Conservation (phyloP, 345 rosid species). For the Eucalyptus guilfoylei region DNA sequence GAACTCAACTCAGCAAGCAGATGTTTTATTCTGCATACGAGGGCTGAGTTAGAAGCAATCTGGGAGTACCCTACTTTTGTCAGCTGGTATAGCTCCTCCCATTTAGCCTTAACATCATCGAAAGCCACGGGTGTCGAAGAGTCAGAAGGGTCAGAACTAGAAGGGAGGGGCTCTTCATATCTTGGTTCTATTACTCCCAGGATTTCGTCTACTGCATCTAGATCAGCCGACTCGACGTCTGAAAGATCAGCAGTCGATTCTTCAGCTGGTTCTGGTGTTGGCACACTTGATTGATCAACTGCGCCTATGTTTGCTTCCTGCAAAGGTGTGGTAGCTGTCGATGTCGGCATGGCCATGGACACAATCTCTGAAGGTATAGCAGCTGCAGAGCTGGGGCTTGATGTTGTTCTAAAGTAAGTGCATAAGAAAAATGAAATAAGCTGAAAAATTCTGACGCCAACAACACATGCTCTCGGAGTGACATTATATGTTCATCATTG, state of each 20-base stretch:
- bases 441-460: not conserved
- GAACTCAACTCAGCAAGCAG: not conserved
- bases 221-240: not conserved
- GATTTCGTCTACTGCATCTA: not conserved
- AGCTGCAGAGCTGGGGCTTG: conserved; percentile 32
- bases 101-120: not conserved
- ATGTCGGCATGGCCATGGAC: not conserved
- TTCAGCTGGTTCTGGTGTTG: not conserved
- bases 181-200: not conserved
- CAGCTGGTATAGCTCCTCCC: not conserved
- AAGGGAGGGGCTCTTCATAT: not conserved
- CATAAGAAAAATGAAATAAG: not conserved
- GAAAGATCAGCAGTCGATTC: not conserved
- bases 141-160: not conserved
- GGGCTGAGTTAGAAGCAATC: not conserved
- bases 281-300: not conserved
- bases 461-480: not conserved
- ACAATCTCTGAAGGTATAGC: conserved; percentile 69
- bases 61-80: not conserved
- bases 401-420: conserved; percentile 31
- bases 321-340: not conserved
- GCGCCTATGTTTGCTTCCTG: not conserved
- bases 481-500: not conserved
- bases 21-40: not conserved
- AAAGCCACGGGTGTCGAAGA: not conserved